phyloP scores from a whole-genome alignment of 2,329 filamentous ascomycete species.

The Pestalotiopsis fici region DNA sequence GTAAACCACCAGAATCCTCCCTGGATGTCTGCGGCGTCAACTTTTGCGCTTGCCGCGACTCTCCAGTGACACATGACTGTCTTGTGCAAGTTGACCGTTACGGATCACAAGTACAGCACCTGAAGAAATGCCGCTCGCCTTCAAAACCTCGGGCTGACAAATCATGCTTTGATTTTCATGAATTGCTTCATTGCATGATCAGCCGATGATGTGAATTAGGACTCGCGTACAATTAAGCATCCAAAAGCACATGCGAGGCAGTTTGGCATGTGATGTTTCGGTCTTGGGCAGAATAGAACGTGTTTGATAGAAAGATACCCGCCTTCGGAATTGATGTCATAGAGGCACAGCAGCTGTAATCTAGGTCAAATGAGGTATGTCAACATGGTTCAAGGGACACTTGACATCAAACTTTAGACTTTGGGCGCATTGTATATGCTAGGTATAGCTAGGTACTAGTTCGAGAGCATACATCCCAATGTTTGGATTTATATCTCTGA shows the following conservation, averaged over 20 bases:
- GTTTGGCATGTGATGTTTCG: not conserved
- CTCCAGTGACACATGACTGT: too few species aligned
- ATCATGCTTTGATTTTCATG: too few species aligned
- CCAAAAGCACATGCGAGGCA: not conserved
- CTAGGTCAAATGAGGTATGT: too few species aligned
- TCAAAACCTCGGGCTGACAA: too few species aligned
- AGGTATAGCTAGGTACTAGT: not conserved
- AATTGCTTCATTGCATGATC: not conserved
- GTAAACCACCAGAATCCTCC: too few species aligned
- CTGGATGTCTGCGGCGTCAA: too few species aligned
- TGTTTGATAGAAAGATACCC: slow-evolving; percentile 1
- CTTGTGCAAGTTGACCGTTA: too few species aligned
- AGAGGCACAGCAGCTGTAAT: not conserved
- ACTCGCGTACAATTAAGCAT: not conserved
- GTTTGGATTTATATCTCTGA: not conserved
- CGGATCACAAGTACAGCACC: too few species aligned
- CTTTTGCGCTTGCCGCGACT: not conserved
- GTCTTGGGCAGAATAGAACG: not conserved
- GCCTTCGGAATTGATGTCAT: not conserved
- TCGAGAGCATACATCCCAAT: not conserved
- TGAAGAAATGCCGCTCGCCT: too few species aligned
- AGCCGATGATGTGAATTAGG: not conserved
- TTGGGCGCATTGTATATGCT: not conserved
- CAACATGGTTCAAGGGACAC: too few species aligned
- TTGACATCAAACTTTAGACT: too few species aligned